These are phyloP conservation scores for Anisogramma anomala DNA, from an alignment of 2,329 filamentous ascomycete genomes.

Conservation along the genomic window DNA sequence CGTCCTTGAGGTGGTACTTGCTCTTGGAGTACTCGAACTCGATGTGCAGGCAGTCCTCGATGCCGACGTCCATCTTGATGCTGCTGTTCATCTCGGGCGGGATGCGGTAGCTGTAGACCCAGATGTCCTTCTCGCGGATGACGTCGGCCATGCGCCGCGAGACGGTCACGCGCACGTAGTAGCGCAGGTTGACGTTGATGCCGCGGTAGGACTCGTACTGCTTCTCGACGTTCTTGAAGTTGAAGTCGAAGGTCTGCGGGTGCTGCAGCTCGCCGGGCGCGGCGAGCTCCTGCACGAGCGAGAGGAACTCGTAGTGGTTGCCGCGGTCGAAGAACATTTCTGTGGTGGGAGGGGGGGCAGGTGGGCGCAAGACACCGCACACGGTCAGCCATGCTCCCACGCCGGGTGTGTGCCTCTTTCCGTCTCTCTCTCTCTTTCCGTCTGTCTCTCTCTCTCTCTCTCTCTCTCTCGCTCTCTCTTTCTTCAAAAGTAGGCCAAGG, in stretches of 20 bases:
- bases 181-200: conserved; percentile 98
- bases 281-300: conserved; percentile 89
- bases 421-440: background rate
- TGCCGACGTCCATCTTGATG: conserved; percentile 99
- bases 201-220: conserved; percentile 99
- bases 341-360: conserved; percentile 27
- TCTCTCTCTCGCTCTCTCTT: background rate
- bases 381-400: too few species aligned
- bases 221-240: conserved; percentile 99
- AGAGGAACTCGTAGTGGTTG: conserved; percentile 98
- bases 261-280: conserved; percentile 96
- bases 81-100: conserved; percentile 95
- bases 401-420: background rate
- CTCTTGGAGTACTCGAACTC: conserved; percentile 99
- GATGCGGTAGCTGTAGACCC: conserved; percentile 98
- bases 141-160: conserved; percentile 96
- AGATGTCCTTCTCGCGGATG: conserved; percentile 96
- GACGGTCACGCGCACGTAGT: conserved; percentile 95
- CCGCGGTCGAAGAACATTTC: conserved; percentile 99
- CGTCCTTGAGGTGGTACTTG: conserved; percentile 98
- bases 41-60: conserved; percentile 97
- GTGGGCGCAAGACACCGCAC: too few species aligned
- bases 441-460: background rate
- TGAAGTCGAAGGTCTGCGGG: conserved; percentile 97
- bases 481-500: background rate